A percentile compares a stretch with the other conserved stretches of the same genome.
phyloP scores from a whole-genome alignment of 306 rosid genomes.

The Dicorynia guianensis region DNA sequence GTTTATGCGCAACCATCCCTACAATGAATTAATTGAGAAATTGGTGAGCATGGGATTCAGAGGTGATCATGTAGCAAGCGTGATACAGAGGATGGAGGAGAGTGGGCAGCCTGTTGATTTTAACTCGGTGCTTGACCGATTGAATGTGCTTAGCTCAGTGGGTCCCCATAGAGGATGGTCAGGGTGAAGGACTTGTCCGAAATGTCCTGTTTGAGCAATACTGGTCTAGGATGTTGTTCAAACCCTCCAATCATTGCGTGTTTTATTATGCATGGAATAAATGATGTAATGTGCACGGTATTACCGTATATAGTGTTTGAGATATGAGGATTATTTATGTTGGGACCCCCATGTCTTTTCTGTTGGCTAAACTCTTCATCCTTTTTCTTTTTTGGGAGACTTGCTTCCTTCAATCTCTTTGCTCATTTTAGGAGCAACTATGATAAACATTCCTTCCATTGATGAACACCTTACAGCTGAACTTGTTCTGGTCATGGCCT shows the following conservation, averaged over 20 bases:
- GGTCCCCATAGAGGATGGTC: conserved; percentile 88
- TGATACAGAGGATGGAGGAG: conserved; percentile 98
- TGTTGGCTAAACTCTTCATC: no score
- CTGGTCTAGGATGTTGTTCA: not conserved
- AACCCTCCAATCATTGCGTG: conserved; percentile 51
- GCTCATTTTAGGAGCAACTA: no score
- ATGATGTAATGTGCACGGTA: conserved; percentile 48
- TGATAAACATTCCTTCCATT: no score
- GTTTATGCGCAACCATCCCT: conserved; percentile 74
- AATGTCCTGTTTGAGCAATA: conserved; percentile 17
- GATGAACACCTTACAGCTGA: no score
- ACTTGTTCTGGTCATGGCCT: no score
- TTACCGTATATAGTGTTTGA: conserved; percentile 38
- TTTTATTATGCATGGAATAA: conserved; percentile 82
- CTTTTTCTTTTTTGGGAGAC: not conserved
- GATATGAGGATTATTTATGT: not conserved
- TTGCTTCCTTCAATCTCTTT: no score
- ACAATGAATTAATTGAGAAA: conserved; percentile 85
- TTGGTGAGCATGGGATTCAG: conserved; percentile 86
- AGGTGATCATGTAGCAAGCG: conserved; percentile 73
- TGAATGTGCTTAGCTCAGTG: conserved; percentile 72
- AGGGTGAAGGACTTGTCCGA: conserved; percentile 45
- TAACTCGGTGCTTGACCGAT: conserved; percentile 87
- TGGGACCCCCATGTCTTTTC: not conserved
- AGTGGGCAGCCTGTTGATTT: conserved; percentile 87